Evolutionary conservation across 2,329 filamentous ascomycete species (phyloP).

Genomic region (Aureobasidium sp.): DNA sequence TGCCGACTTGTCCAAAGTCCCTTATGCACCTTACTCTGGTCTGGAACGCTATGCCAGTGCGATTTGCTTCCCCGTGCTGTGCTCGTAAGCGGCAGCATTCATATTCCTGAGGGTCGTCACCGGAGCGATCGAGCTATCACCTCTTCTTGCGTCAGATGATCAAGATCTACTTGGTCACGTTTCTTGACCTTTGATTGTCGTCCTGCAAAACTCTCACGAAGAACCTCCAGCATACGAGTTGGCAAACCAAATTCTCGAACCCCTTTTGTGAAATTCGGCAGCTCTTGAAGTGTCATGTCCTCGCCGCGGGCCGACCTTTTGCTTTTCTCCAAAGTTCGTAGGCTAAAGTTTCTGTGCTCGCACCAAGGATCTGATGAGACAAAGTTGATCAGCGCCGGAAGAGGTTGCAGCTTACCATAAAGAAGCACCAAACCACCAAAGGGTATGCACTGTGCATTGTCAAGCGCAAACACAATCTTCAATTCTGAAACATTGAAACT

Average conservation of each 20-base stretch:
- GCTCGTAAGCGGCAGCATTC: slow-evolving; percentile 1
- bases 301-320: slow-evolving; percentile 2
- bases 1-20: background rate
- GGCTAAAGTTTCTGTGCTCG: background rate
- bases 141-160: background rate
- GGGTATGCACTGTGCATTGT: background rate
- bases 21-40: background rate
- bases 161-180: background rate
- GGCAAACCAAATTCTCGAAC: background rate
- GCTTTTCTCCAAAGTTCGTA: background rate
- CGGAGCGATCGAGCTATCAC: background rate
- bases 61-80: background rate
- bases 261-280: background rate
- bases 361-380: background rate
- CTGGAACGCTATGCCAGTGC: background rate
- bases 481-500: background rate
- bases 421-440: background rate
- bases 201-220: background rate
- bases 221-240: background rate
- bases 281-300: background rate
- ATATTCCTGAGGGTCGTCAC: background rate
- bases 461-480: background rate
- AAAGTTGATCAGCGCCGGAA: slow-evolving; percentile 2
- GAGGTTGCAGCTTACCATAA: background rate
- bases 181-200: background rate